These are phyloP conservation scores for Avena insularis DNA, from an alignment of 176 grass and related monocot genomes.

Conservation along the genomic window DNA sequence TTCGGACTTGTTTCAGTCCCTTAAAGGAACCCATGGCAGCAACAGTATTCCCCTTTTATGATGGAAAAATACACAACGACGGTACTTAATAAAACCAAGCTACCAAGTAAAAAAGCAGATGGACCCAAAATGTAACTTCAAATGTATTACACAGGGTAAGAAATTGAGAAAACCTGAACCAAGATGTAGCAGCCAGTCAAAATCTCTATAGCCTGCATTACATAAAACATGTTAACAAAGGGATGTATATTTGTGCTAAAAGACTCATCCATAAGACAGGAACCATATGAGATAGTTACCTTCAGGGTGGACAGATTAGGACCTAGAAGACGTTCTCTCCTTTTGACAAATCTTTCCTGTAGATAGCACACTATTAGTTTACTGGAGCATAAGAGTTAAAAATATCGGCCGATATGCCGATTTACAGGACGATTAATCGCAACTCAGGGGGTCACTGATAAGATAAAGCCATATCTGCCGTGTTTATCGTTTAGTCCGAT, in stretches of 20 bases:
- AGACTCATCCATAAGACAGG: not conserved
- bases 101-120: not conserved
- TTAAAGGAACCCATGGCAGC: conserved; percentile 88
- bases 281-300: conserved; percentile 49
- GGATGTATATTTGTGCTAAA: not conserved
- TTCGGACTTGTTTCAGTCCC: conserved; percentile 88
- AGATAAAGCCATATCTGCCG: too few species aligned
- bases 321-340: conserved; percentile 95
- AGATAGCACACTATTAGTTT: conserved; percentile 41
- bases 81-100: conserved; percentile 18
- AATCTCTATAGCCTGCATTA: conserved; percentile 88
- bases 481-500: too few species aligned
- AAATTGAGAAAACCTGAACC: conserved; percentile 76
- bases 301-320: conserved; percentile 95
- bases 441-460: too few species aligned
- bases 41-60: conserved; percentile 87
- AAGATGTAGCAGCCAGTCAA: conserved; percentile 97
- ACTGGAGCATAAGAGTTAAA: not conserved
- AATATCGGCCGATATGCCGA: too few species aligned
- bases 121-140: not conserved
- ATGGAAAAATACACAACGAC: conserved; percentile 30
- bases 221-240: conserved; percentile 35
- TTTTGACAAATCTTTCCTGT: conserved; percentile 97
- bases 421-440: too few species aligned
- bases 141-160: conserved; percentile 21